Percentiles rank a stretch among this genome's conserved stretches.
Evolutionary conservation across 768 basidiomycete genomes (phyloP).

Genomic region (Dioszegia crocea): DNA sequence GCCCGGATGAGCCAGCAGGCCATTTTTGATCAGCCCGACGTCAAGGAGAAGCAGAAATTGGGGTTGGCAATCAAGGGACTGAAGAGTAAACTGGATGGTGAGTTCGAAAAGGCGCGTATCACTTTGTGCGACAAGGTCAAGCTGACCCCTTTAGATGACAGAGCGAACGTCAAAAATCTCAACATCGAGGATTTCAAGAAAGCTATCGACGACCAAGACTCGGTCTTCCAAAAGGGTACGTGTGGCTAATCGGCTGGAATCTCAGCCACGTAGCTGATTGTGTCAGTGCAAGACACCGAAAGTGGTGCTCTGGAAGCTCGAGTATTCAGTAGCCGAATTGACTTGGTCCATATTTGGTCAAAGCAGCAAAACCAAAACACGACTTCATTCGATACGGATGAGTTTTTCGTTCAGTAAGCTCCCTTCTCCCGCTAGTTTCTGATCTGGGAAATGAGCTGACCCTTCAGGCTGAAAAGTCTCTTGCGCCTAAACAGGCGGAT

Average conservation of each 20-base stretch:
- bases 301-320: constrained; percentile 88
- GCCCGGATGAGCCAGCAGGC: constrained; percentile 11
- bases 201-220: constrained; percentile 11
- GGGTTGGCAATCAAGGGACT: constrained; percentile 23
- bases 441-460: not conserved
- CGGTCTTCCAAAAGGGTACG: constrained; percentile 21
- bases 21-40: constrained; percentile 21
- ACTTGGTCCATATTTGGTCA: constrained; percentile 79
- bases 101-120: too few species aligned
- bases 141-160: constrained; percentile 2
- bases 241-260: not conserved
- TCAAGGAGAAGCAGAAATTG: constrained; percentile 23
- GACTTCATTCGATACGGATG: constrained; percentile 85
- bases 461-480: constrained; percentile 24
- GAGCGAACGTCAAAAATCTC: constrained; percentile 25
- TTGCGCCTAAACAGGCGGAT: constrained; percentile 28
- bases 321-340: constrained; percentile 70
- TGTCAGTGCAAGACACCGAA: constrained; percentile 60
- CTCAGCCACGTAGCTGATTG: not conserved
- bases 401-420: constrained; percentile 60
- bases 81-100: constrained; percentile 33
- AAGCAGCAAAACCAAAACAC: constrained; percentile 82
- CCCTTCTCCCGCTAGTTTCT: not conserved
- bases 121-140: too few species aligned
- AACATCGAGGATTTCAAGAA: constrained; percentile 14